Evolutionary conservation across 2,329 filamentous ascomycete species (phyloP), one percentile per base, ranked within the genome.

Genomic region (Microcera coccophila): DNA sequence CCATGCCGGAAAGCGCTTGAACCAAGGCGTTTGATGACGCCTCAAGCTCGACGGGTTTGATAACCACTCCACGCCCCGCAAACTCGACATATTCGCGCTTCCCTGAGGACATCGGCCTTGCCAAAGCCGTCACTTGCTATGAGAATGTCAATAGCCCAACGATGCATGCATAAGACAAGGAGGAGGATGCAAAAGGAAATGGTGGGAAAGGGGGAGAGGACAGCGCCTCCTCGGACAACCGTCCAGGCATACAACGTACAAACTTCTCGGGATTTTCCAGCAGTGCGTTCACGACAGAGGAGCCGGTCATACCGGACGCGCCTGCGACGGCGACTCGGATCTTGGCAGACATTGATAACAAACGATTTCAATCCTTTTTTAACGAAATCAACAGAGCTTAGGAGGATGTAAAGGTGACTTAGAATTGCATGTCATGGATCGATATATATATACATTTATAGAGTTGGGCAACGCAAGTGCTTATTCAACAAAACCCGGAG

Each of bases 241-340:
- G 24, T 9, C 14, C 9, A 28, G 14, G 14, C 24, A 18, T n/a
- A 26, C 16, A n/a, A 42, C 35, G 3, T 9, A 37, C 35, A 37
- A 37, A 37, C 4, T 12, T 12, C 12, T 20, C 7, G 19, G 19
- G 19, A 12, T 10, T n/a, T 15, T 29, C 9, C 36, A 38, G 20
- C 10, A 46, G 32, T 9, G 31, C 44, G 12, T 22, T 28, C 21
- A 37, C 22, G 36, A 46, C 42, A 33, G 39, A 43, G 11, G 33
- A 19, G 17, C 39, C 39, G 15, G 36, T 46, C 21, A 36, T 36
- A 15, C 44, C 44, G 19, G 44, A 28, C 14, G 44, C 44, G 20
- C 44, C 44, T n/a, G 34, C 36, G 24, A 46, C 39, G 15, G 33
- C 32, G 21, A 46, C 44, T 15, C n/a, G 9, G 8, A 32, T 32